Percentiles rank a stretch among this genome's conserved stretches.
phyloP scores from a whole-genome alignment of 176 grass and related monocot genomes.

The Alloteropsis semialata region DNA sequence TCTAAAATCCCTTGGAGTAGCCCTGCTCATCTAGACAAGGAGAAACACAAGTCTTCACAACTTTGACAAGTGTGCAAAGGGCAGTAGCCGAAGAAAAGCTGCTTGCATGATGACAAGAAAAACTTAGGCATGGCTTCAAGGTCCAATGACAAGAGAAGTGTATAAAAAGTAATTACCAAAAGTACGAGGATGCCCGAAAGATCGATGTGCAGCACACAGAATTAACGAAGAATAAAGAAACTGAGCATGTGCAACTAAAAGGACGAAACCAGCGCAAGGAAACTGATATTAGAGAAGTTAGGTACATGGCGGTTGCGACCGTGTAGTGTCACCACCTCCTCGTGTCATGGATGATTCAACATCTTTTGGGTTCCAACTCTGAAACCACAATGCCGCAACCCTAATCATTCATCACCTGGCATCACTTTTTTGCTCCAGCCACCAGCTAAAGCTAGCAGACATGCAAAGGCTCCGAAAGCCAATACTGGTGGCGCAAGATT shows the following conservation, averaged over 20 bases:
- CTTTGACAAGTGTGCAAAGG: too few relatives aligned
- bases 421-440: constrained; percentile 10
- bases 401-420: constrained; percentile 24
- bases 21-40: not conserved
- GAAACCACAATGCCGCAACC: constrained; percentile 19
- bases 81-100: not conserved
- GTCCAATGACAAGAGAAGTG: not conserved
- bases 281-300: not conserved
- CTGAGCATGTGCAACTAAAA: not conserved
- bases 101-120: not conserved
- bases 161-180: not conserved
- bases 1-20: not conserved
- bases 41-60: not conserved
- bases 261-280: not conserved
- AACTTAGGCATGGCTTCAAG: not conserved
- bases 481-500: not conserved
- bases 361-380: constrained; percentile 34
- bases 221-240: not conserved
- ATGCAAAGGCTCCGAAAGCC: constrained; percentile 2
- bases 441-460: constrained; percentile 19
- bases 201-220: not conserved
- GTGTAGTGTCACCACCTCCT: not conserved
- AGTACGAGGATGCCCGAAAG: not conserved
- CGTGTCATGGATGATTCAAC: not conserved
- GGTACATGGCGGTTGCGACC: not conserved